phyloP scores from a whole-genome alignment of 2,329 filamentous ascomycete species.

The Xylariaceae sp. region DNA sequence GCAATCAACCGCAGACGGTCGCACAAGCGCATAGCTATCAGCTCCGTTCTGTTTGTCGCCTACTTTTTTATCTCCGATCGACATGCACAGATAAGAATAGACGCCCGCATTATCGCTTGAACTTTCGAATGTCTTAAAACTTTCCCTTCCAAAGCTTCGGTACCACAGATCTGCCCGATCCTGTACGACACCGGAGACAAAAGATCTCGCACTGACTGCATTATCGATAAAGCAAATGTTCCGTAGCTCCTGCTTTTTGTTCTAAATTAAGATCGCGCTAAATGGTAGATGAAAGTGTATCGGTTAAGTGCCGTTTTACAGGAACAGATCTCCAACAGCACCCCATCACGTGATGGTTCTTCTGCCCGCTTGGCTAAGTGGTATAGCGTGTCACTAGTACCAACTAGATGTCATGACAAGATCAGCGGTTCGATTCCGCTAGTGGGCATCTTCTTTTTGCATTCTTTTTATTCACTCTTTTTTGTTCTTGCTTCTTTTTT shows the following conservation, averaged over 20 bases:
- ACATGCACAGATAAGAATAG: too few species aligned
- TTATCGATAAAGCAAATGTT: too few species aligned
- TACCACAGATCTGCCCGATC: background rate
- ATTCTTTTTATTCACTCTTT: too few species aligned
- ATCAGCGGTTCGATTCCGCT: constrained; percentile 15
- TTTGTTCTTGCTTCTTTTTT: background rate
- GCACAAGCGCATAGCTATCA: too few species aligned
- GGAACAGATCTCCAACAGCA: background rate
- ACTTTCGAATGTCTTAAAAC: background rate
- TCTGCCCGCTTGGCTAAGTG: constrained; percentile 14
- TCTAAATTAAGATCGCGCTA: too few species aligned
- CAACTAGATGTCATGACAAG: constrained; percentile 6
- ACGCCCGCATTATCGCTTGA: too few species aligned
- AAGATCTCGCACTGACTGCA: too few species aligned
- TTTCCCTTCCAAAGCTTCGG: background rate
- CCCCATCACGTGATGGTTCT: background rate
- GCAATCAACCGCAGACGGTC: too few species aligned
- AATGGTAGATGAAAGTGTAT: too few species aligned
- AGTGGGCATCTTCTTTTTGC: constrained; percentile 9
- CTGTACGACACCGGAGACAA: background rate
- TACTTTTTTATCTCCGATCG: too few species aligned
- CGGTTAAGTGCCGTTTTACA: background rate
- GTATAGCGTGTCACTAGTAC: constrained; percentile 12
- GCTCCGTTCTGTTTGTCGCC: too few species aligned
- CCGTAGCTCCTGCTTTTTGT: too few species aligned